Evolutionary conservation across 805 yeast species (phyloP).

Genomic region (Starmerella vaccinii): DNA sequence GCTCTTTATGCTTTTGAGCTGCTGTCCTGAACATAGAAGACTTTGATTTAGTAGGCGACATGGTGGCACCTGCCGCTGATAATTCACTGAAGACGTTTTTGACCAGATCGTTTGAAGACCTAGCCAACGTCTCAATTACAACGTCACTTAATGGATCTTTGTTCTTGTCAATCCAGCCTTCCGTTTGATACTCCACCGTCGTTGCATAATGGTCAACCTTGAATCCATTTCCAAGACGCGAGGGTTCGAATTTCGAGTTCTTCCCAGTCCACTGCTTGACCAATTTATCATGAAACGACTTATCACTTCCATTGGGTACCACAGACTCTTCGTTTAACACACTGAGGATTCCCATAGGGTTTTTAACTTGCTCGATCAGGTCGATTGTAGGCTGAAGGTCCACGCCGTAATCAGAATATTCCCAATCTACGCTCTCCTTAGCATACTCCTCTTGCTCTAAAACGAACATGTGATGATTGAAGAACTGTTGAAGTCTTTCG

Average conservation of each 20-base stretch:
- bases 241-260: slow-evolving; percentile 54
- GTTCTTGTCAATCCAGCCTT: slow-evolving; percentile 89
- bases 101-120: slow-evolving; percentile 50
- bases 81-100: slow-evolving; percentile 39
- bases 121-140: slow-evolving; percentile 48
- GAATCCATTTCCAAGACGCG: slow-evolving; percentile 67
- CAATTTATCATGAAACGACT: slow-evolving; percentile 70
- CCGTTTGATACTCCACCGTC: slow-evolving; percentile 83
- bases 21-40: slow-evolving; percentile 54
- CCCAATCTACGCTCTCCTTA: slow-evolving; percentile 89
- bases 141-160: slow-evolving; percentile 84
- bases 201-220: slow-evolving; percentile 90
- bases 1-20: slow-evolving; percentile 82
- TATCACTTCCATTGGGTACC: slow-evolving; percentile 80
- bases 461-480: slow-evolving; percentile 89
- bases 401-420: slow-evolving; percentile 84
- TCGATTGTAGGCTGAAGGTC: slow-evolving; percentile 93
- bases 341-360: slow-evolving; percentile 63
- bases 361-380: slow-evolving; percentile 59
- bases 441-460: slow-evolving; percentile 96
- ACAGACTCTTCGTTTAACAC: slow-evolving; percentile 90
- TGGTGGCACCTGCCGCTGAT: neutral
- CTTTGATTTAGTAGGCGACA: slow-evolving; percentile 18
- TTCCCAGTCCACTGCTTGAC: slow-evolving; percentile 50
- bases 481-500: slow-evolving; percentile 93